Conservation (phyloP, 257 asterid species). For the Solanum megistacrolobum region DNA sequence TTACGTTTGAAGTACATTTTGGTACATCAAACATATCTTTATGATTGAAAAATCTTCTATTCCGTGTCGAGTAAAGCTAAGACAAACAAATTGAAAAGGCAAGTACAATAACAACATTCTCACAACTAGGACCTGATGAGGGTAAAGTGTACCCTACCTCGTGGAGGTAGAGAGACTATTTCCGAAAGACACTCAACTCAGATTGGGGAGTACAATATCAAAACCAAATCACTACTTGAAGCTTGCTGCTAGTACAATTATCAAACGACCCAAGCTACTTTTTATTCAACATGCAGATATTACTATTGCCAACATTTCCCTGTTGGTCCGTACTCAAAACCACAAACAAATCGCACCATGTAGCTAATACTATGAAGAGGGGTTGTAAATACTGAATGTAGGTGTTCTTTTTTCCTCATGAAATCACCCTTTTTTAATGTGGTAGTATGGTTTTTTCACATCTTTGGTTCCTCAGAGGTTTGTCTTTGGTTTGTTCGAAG, state of each 20-base stretch:
- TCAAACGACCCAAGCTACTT: background rate
- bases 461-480: conserved; percentile 20
- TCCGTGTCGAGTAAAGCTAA: background rate
- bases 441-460: background rate
- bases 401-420: background rate
- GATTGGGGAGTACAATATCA: background rate
- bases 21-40: background rate
- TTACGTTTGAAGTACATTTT: background rate
- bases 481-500: conserved; percentile 57
- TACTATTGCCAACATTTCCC: background rate
- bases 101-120: background rate
- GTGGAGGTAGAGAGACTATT: background rate
- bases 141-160: background rate
- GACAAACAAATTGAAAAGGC: background rate
- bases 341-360: background rate
- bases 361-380: background rate
- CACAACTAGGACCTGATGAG: background rate
- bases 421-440: background rate
- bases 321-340: background rate
- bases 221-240: background rate
- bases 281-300: background rate
- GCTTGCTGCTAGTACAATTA: background rate
- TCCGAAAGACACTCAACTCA: background rate
- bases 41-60: background rate
- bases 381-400: background rate